Evolutionary conservation across 495 filamentous ascomycete species (phyloP), one percentile per base, ranked within the genome.

Genomic region (Trichoderma parareesei): DNA sequence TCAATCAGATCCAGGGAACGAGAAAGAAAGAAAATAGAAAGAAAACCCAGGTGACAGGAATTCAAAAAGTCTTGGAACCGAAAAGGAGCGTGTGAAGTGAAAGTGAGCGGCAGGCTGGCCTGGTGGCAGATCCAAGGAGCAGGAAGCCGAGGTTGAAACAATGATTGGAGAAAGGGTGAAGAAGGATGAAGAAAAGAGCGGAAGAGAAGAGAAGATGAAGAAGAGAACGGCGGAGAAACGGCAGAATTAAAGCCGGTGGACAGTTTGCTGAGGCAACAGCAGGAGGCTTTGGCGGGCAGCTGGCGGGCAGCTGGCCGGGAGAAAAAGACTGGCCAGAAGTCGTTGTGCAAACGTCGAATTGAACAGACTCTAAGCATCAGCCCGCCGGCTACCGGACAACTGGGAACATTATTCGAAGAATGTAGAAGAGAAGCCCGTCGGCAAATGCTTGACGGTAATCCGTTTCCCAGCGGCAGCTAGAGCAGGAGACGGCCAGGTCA

Each of bases 31-130:
- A 57, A 3, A 38, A 37, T 2, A 35, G 1, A 57, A 0, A 57
- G 9, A 33, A 33, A 35, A 33, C 11, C 6, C 3, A 57, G 27
- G 53, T 57, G 10, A 37, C 27, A 57, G 37, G 53, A 37, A 57
- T 38, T 37, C 53, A 57, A 57, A 10, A 35, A 57, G 3, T 57
- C 27, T 4, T 18, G 53, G 33, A 14, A 8, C 11, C 35, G 20
- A 57, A 38, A 11, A 35, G 11, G 37, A 27, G 5, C 3, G 8
- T 10, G 53, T 14, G 53, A 37, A 57, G 33, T 37, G 53, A 35
- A 57, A 57, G 53, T 57, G 53, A 57, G 33, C 53, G 27, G 14
- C 27, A 57, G 53, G 33, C 53, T 57, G 53, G 53, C 16, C 53
- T 35, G 53, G 33, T 35, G 27, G 27, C 27, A 33, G 27, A 57